Conservation (phyloP, 2,329 filamentous ascomycete species). For the Clathrospora elynae region DNA sequence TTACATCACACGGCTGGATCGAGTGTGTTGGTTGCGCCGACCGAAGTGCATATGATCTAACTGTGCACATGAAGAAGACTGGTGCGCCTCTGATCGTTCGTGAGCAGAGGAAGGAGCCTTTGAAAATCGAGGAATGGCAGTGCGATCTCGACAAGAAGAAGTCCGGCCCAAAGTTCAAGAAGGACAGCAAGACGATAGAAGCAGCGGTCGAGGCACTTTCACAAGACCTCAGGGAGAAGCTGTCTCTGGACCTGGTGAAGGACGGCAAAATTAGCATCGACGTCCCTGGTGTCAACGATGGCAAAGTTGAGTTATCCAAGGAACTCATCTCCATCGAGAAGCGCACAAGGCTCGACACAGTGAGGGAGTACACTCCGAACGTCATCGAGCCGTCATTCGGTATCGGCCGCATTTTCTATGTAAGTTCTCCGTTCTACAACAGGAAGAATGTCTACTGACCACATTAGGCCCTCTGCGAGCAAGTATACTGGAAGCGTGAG, state of each 20-base stretch:
- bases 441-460: slow-evolving; percentile 40
- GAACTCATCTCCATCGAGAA: slow-evolving; percentile 85
- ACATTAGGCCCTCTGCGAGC: slow-evolving; percentile 84
- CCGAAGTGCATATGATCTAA: slow-evolving; percentile 91
- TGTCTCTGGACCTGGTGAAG: slow-evolving; percentile 73
- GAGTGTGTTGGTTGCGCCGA: slow-evolving; percentile 98
- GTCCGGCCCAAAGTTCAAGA: slow-evolving; percentile 94
- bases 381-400: slow-evolving; percentile 98
- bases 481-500: slow-evolving; percentile 90
- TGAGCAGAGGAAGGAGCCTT: slow-evolving; percentile 77
- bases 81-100: slow-evolving; percentile 84
- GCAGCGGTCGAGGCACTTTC: slow-evolving; percentile 73
- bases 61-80: slow-evolving; percentile 91
- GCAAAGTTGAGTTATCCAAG: slow-evolving; percentile 77
- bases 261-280: slow-evolving; percentile 78
- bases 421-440: slow-evolving; percentile 17
- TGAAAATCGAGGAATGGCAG: slow-evolving; percentile 83
- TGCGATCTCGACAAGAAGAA: slow-evolving; percentile 92
- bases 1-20: slow-evolving; percentile 93
- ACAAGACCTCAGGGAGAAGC: slow-evolving; percentile 80
- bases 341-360: slow-evolving; percentile 79
- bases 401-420: slow-evolving; percentile 92
- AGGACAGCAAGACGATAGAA: slow-evolving; percentile 82
- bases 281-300: slow-evolving; percentile 68
- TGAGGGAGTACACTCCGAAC: slow-evolving; percentile 90